phyloP scores from a whole-genome alignment of 768 basidiomycete species.

The Hericium rajendrae region DNA sequence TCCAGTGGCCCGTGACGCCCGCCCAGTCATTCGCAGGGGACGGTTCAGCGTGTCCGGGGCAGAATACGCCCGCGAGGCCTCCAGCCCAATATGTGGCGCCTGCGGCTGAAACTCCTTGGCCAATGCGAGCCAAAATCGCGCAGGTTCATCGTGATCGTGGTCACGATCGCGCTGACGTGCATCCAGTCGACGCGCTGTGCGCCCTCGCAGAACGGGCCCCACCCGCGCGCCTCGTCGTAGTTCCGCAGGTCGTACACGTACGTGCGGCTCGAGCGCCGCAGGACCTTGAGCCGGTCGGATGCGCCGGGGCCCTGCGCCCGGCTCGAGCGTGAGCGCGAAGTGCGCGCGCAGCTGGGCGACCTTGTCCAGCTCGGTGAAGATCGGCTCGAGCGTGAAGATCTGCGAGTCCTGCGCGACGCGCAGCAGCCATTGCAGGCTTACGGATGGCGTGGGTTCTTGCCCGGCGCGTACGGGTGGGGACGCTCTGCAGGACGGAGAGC shows the following conservation, averaged over 20 bases:
- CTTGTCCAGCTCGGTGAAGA: constrained; percentile 27
- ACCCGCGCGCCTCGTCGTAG: constrained; percentile 39
- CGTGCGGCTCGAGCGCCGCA: constrained; percentile 41
- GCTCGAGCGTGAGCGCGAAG: constrained; percentile 35
- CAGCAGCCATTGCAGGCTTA: constrained; percentile 6
- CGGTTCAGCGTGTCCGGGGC: constrained; percentile 32
- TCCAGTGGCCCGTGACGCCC: constrained; percentile 68
- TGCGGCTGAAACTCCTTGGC: constrained; percentile 8
- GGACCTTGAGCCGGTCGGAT: constrained; percentile 17
- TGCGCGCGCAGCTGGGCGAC: constrained; percentile 39
- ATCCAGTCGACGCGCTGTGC: constrained; percentile 47
- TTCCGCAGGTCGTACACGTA: constrained; percentile 59
- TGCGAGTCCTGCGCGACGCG: not conserved
- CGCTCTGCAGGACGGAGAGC: constrained; percentile 6
- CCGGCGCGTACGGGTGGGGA: not conserved
- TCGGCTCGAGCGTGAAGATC: constrained; percentile 21
- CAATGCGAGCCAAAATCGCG: constrained; percentile 24
- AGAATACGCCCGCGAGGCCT: constrained; percentile 44
- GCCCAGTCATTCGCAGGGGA: constrained; percentile 53
- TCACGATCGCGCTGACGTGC: constrained; percentile 50
- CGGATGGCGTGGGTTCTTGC: not conserved
- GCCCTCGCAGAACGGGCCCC: constrained; percentile 44
- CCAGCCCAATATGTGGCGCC: constrained; percentile 25
- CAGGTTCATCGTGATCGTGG: constrained; percentile 43
- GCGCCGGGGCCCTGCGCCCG: constrained; percentile 16